Percentiles rank a stretch among this genome's conserved stretches.
phyloP scores from a whole-genome alignment of 441 rosid species.

The Mallotus japonicus region DNA sequence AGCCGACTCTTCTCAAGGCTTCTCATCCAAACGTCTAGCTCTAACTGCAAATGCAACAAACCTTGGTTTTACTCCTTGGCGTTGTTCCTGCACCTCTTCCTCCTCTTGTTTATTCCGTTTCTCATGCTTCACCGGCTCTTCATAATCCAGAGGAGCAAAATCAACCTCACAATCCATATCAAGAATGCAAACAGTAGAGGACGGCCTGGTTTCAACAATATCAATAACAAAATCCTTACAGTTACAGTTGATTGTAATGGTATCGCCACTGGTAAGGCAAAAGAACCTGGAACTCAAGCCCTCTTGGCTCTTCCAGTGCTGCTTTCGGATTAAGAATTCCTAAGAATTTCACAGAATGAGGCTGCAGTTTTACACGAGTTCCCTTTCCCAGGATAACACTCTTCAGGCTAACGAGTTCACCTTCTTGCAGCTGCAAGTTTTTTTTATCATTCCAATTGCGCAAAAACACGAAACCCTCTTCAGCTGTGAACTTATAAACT shows the following conservation, averaged over 20 bases:
- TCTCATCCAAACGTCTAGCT: conserved; percentile 14
- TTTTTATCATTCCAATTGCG: conserved; percentile 31
- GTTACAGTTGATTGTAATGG: conserved; percentile 18
- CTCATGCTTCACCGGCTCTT: conserved; percentile 5
- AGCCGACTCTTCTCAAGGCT: neutral
- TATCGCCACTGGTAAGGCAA: conserved; percentile 30
- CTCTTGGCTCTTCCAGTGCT: conserved; percentile 24
- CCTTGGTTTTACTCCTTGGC: too few species aligned
- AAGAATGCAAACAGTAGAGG: conserved; percentile 18
- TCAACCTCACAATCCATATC: conserved; percentile 29
- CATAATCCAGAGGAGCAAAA: conserved; percentile 26
- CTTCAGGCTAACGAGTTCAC: conserved; percentile 4
- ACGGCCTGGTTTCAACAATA: conserved; percentile 26
- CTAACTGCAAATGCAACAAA: conserved; percentile 10
- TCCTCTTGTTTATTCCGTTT: neutral
- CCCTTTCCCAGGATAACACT: conserved; percentile 11
- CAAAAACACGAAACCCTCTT: conserved; percentile 12
- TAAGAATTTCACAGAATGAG: conserved; percentile 29
- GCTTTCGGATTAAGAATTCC: conserved; percentile 23
- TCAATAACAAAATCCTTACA: conserved; percentile 10
- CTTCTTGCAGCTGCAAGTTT: conserved; percentile 21
- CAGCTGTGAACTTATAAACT: conserved; percentile 29
- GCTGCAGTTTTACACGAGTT: conserved; percentile 26
- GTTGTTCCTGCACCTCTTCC: neutral
- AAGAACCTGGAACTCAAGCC: conserved; percentile 19